Percentiles rank a stretch among this genome's conserved stretches.
phyloP scores from a whole-genome alignment of 106 monocot genomes.

The Acorus calamus region DNA sequence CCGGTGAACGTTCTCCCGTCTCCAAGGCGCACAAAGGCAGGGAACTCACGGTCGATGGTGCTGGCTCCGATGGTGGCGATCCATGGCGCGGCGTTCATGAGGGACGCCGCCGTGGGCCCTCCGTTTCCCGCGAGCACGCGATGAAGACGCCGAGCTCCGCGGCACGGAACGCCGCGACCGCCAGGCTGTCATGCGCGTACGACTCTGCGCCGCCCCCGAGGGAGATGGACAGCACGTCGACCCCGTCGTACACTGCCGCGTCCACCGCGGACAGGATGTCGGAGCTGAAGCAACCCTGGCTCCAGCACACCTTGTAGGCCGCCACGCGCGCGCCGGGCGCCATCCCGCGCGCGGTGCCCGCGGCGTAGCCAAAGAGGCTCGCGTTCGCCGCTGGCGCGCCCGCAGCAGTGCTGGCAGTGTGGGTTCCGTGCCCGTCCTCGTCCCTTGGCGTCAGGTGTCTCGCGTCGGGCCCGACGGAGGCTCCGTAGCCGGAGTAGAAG shows the following conservation, averaged over 20 bases:
- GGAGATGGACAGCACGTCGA: constrained; percentile 83
- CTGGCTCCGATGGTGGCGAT: constrained; percentile 73
- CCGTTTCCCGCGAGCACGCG: constrained; percentile 76
- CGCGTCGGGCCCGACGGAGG: constrained; percentile 48
- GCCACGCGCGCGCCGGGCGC: constrained; percentile 71
- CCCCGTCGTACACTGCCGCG: constrained; percentile 67
- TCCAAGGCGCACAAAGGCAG: constrained; percentile 44
- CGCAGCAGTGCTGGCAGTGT: constrained; percentile 74
- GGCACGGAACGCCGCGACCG: constrained; percentile 60
- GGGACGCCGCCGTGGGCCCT: constrained; percentile 68
- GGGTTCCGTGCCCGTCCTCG: constrained; percentile 90
- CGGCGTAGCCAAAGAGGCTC: constrained; percentile 62
- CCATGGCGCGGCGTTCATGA: constrained; percentile 84
- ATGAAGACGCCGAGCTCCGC: constrained; percentile 91
- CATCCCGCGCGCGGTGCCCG: constrained; percentile 74
- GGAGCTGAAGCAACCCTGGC: constrained; percentile 80
- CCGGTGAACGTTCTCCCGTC: constrained; percentile 40
- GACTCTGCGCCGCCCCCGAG: constrained; percentile 75
- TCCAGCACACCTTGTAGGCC: constrained; percentile 88
- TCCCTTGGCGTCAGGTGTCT: constrained; percentile 62
- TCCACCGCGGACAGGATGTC: constrained; percentile 82
- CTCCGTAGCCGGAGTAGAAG: constrained; percentile 74
- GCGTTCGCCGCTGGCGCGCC: constrained; percentile 54
- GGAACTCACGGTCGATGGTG: constrained; percentile 85
- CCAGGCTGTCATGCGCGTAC: constrained; percentile 63